Evolutionary conservation across 1,284 basidiomycete genomes (phyloP).

Genomic region (Tilletia caries): DNA sequence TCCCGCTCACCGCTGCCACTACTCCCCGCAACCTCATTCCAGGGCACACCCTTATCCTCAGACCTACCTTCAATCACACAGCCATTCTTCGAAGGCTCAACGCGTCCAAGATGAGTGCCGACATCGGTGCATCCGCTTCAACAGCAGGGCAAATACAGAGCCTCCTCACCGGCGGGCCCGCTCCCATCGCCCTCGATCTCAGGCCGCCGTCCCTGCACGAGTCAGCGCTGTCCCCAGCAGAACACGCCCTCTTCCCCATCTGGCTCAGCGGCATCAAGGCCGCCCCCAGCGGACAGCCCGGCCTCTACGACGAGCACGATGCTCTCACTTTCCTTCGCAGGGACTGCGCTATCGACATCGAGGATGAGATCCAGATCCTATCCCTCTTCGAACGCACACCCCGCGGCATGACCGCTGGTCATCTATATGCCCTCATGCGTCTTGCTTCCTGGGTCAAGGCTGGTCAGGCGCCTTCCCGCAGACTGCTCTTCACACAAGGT

Average conservation of each 20-base stretch:
- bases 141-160: background rate
- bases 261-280: constrained; percentile 44
- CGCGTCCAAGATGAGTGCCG: background rate
- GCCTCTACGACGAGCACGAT: constrained; percentile 48
- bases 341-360: constrained; percentile 41
- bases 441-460: constrained; percentile 50
- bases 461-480: constrained; percentile 30
- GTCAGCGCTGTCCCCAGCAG: constrained; percentile 50
- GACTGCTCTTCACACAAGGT: constrained; percentile 48
- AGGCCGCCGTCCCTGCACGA: constrained; percentile 38
- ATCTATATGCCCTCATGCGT: constrained; percentile 50
- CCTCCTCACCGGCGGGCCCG: background rate
- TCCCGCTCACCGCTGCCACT: too few relatives aligned
- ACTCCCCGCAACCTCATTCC: too few relatives aligned
- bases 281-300: constrained; percentile 41
- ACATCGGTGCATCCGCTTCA: background rate
- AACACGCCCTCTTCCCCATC: constrained; percentile 40
- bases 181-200: constrained; percentile 21
- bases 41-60: too few relatives aligned
- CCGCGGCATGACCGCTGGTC: constrained; percentile 42
- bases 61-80: too few relatives aligned
- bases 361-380: constrained; percentile 49
- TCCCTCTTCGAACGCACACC: constrained; percentile 51
- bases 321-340: constrained; percentile 46
- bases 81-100: too few relatives aligned